Percentiles rank a stretch among this genome's conserved stretches.
These are phyloP conservation scores for Cercospora sp. DNA, from an alignment of 2,329 filamentous ascomycete genomes.

Conservation along the genomic window DNA sequence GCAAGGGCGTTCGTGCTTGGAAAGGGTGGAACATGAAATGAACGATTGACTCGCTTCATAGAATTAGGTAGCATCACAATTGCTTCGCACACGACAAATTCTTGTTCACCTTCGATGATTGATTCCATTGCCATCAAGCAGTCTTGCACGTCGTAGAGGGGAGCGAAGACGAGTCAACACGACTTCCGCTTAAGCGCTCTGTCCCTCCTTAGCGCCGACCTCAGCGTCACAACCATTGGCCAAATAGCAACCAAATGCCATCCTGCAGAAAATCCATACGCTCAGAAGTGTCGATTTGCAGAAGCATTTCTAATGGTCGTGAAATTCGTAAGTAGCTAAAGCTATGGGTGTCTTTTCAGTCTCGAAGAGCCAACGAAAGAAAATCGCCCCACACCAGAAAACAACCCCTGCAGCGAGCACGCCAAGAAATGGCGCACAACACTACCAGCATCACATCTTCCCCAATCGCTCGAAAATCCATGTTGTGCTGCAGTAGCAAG, in stretches of 20 bases:
- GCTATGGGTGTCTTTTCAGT: constrained; percentile 2
- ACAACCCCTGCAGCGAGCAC: constrained; percentile 1
- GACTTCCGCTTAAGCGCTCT: neutral
- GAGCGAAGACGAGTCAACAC: neutral
- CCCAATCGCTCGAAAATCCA: too few relatives aligned
- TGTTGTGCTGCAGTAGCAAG: too few relatives aligned
- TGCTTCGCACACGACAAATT: neutral
- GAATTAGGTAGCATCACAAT: neutral
- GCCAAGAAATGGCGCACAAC: neutral
- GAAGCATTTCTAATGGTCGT: neutral
- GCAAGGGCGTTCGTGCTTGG: neutral
- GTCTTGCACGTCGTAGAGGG: neutral
- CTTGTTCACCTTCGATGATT: neutral
- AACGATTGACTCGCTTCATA: neutral
- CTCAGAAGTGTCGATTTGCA: neutral
- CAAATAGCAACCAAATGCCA: neutral
- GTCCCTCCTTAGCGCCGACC: neutral
- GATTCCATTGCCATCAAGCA: neutral
- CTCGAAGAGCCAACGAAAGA: neutral
- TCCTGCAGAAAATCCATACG: neutral
- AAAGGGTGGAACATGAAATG: neutral
- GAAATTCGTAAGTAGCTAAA: constrained; percentile 1
- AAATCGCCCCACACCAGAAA: neutral
- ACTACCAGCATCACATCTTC: too few relatives aligned
- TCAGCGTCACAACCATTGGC: neutral